Evolutionary conservation across 306 rosid genomes (phyloP), one percentile per base, ranked within the genome.

Genomic region (Dryas alaskensis): DNA sequence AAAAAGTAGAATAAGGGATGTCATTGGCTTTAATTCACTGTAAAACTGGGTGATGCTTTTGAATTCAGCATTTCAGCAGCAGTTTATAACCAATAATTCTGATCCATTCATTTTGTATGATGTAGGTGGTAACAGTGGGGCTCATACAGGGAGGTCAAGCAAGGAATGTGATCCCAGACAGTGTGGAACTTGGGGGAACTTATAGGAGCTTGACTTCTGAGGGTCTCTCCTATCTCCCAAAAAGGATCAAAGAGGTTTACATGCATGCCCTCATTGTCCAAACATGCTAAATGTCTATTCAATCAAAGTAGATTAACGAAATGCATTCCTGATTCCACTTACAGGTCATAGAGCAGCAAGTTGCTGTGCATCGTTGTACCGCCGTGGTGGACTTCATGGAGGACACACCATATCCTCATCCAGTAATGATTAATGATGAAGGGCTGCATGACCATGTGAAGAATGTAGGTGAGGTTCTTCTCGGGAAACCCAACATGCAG

Each of bases 321-420:
- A 14, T 12, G 31, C 19, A 3, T 52, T 61, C 22, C 22, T 22
- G 22, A 22, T 22, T 22, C 40, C 16, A 46, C 71, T 2, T 40
- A 62, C 79, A 83, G 89, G 63, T 83, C 27, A 72, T 79, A 72
- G 76, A 81, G 80, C 80, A 59, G 19, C 82, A 83, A 85, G 86
- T 83, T 45, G 59, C 44, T 8, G 86, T 83, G 42, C 78, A 74
- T 54, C 69, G 65, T 48, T 87, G 89, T 49, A 69, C 62, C 27
- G 81, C 86, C 2, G 39, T 12, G n/a, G 84, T 87, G 72, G 83
- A 85, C 77, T 82, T 87, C 86, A 81, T 76, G 89, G 79, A 81
- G 72, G 86, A 85, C 13, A 78, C 55, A 27, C 69, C 63, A 9
- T 16, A 55, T 75, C 86, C 82, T 42, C 68, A 79, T 66, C 86